Base-by-base conservation (phyloP, 306 rosid genomes). In the Corylus americana region DNA sequence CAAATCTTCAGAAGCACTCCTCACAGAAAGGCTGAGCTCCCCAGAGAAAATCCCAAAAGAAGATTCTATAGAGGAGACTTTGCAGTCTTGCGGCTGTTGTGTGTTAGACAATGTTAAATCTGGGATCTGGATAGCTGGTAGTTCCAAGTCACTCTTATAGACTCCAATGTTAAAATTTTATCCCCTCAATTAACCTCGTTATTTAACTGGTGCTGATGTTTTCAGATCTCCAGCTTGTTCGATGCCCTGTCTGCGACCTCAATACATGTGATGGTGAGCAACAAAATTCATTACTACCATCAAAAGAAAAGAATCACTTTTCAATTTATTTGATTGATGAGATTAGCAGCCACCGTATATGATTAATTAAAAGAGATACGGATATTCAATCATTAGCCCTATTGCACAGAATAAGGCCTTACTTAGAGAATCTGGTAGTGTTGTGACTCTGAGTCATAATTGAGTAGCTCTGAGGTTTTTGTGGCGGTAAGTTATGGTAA, bases 91-190 rank as follows among this genome's bases (percentile, higher is more conserved):
- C n/a, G 98, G 97, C 71, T 84, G 87, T 81, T 91, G 91, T 87
- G 74, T 91, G 83, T 77, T 95, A 78, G 89, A 82, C 78, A 89
- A 95, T 25, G 83, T 93, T 55, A 91, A 86, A 85, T 8, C 89
- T 70, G 97, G 99, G 84, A 91, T 93, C 85, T 95, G 99, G 99
- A 93, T 95, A 70, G 96, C 97, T 66, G 98, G 98, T 95, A 85
- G 61, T 39, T 80, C 71, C 42, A 78, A 31, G 7, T 77, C 14
- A 42, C 61, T 55, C 25, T 59, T 51, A 47, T 42, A 42, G 63
- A 8, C 47, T 73, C 79, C 74, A 29, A 8, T 55, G 54, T 64
- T 78, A 73, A 27, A 37, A 45, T 39, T 67, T 78, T 64, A 70
- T 83, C 79, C 51, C 51, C 61, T 72, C 51, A 37, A 37, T 55